Base-by-base conservation (phyloP, 2,329 filamentous ascomycete genomes). In the Colletotrichum tabaci region DNA sequence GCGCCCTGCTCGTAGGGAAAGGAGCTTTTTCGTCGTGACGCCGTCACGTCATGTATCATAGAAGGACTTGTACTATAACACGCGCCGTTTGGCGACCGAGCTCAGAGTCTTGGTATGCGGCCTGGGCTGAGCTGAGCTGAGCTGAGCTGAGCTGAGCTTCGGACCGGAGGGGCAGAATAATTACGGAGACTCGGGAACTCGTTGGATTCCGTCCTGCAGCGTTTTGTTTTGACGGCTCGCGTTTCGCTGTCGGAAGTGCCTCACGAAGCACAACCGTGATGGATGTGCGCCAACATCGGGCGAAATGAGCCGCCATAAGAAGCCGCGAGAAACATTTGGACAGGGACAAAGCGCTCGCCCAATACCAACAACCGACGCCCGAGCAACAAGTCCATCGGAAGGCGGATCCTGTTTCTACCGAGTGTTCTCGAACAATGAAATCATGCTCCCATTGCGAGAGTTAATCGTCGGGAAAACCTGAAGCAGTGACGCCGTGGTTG, bases 401-500 rank as follows among this genome's bases (percentile, higher is more conserved):
- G 35, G 46, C 18, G 52, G 21, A 38, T 35, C 46, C 38, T 67
- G 44, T 62, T 66, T 67, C 62, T 52, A 62, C 64, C 35, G 38
- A 46, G 15, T 21, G 55, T 72, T 55, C 60, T 68, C 52, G 55
- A 68, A 71, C 47, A 57, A 30, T 60, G 44, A 60, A 60, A 62
- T 44, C 46, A 63, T 71, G 65, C 68, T 8, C 57, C 30, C 46
- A 53, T 42, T 35, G 58, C 42, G 58, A 40, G 35, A 71, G 57
- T 38, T 38, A 53, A 47, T 52, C 57, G 57, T 42, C 52, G 46
- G 40, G 50, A 35, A 23, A 49, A 49, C 64, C 65, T 72, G 69
- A 72, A 55, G 65, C 69, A 64, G 69, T 69, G 65, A 69, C 65
- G 69, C 65, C 53, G 21, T 52, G 69, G 69, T 52, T 72, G 69